Percentiles rank a stretch among this genome's conserved stretches.
Conservation (phyloP, 306 rosid species). For the Vigna nakashimae region DNA sequence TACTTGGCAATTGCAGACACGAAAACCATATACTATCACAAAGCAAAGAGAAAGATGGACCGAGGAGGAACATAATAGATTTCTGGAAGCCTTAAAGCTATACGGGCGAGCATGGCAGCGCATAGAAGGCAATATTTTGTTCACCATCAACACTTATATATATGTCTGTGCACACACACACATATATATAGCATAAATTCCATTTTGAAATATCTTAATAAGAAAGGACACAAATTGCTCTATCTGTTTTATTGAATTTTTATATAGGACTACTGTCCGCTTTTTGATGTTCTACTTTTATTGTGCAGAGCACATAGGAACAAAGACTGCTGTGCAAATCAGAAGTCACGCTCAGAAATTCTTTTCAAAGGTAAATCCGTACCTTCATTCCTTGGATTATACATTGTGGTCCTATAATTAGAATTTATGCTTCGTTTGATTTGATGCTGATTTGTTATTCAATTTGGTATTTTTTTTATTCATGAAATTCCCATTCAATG, state of each 20-base stretch:
- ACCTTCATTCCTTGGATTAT: conserved; percentile 56
- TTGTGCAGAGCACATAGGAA: conserved; percentile 93
- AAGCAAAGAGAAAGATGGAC: conserved; percentile 99
- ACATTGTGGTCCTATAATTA: conserved; percentile 31
- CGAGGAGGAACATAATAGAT: conserved; percentile 92
- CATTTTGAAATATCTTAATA: conserved; percentile 4
- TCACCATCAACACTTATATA: neutral
- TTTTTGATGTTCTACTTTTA: conserved; percentile 46
- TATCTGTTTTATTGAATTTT: conserved; percentile 31
- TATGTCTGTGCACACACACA: too few relatives aligned
- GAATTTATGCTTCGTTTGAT: conserved; percentile 31
- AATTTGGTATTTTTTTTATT: conserved; percentile 17
- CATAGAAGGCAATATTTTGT: conserved; percentile 74
- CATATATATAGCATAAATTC: neutral
- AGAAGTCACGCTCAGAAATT: conserved; percentile 99
- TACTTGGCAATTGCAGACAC: conserved; percentile 60
- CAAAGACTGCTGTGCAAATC: conserved; percentile 99
- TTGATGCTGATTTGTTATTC: conserved; percentile 15
- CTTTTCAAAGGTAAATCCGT: conserved; percentile 89
- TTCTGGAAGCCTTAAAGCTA: conserved; percentile 92
- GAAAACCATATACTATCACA: conserved; percentile 96
- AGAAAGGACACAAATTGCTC: conserved; percentile 29
- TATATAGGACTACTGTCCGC: neutral
- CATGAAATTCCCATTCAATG: conserved; percentile 13
- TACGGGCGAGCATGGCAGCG: conserved; percentile 99